Base-by-base conservation (phyloP, 768 basidiomycete species). In the Naganishia friedmannii region DNA sequence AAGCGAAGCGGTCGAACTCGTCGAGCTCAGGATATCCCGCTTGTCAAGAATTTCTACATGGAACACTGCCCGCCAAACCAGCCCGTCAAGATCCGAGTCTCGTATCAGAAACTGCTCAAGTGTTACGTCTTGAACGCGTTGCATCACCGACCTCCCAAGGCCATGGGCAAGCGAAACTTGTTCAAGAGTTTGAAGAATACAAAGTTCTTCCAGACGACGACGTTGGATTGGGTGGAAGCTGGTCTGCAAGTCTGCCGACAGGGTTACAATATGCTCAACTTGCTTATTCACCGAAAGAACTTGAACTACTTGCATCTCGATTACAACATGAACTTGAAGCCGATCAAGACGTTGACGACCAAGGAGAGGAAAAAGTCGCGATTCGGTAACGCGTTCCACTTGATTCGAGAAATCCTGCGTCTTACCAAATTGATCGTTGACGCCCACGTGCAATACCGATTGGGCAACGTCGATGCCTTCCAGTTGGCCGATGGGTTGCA, bases 341-440 rank as follows among this genome's bases (percentile, higher is more conserved):
- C 94, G 17, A 83, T 75, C 79, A 91, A 90, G 85, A 99, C 96
- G 0, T 83, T 99, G 53, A 99, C 96, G 12, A 99, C 96, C 21
- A 99, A 99, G 82, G 96, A 99, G 83, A 90, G 96, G 65, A 99
- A 99, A 83, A 98, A 98, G 85, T 98, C 96, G 39, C 91, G 96
- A 74, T 99, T 99, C 82, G 96, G 96, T 85, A 99, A 99, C 81
- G 96, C 96, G 8, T 97, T 76, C 75, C 80, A 81, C 80, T 78
- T 99, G 72, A 97, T 94, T 78, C 92, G 96, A 81, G 96, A 99
- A 83, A 99, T 99, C 72, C 84, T 99, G 34, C 92, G 96, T 63
- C 86, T 99, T 66, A 98, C 96, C 7, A 99, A 99, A 83, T 90
- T 98, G 39, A 92, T 99, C 66, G 96, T 99, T 74, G 96, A 98